Conservation (phyloP, 148 eudicot species). For the Vaccinium macrocarpon region DNA sequence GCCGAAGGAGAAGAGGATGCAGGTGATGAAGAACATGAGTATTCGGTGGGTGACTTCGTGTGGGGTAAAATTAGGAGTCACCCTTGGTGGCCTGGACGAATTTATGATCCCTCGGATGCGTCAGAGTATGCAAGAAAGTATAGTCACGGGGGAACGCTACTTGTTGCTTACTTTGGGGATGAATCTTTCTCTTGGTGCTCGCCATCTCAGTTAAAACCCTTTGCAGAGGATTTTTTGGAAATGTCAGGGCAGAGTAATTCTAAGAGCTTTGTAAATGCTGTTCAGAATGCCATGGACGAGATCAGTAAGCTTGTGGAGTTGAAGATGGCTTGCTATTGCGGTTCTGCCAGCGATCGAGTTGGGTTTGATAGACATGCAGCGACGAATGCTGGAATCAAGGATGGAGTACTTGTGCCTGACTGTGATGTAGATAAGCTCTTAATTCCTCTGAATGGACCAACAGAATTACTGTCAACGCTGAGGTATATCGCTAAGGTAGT, state of each 20-base stretch:
- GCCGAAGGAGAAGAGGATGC: conserved; percentile 12
- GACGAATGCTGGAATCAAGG: conserved; percentile 59
- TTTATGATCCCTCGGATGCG: conserved; percentile 57
- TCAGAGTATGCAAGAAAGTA: conserved; percentile 53
- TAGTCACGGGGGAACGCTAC: conserved; percentile 41
- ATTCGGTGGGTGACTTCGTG: conserved; percentile 59
- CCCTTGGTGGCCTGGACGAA: conserved; percentile 96
- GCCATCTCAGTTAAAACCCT: conserved; percentile 60
- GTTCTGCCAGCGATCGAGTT: conserved; percentile 20
- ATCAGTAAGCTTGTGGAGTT: conserved; percentile 40
- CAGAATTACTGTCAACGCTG: conserved; percentile 32
- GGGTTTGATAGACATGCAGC: conserved; percentile 27
- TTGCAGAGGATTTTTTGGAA: conserved; percentile 54
- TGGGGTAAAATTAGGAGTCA: conserved; percentile 78
- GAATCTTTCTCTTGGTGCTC: conserved; percentile 79
- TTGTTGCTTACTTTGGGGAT: conserved; percentile 83
- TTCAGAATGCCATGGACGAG: conserved; percentile 49
- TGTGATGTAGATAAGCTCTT: conserved; percentile 32
- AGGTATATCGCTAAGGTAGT: conserved; percentile 25
- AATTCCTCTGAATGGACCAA: conserved; percentile 31
- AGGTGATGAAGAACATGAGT: conserved; percentile 30
- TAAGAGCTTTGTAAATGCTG: conserved; percentile 53
- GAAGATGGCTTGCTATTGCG: conserved; percentile 39
- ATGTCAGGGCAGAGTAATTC: conserved; percentile 55
- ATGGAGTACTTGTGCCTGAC: conserved; percentile 49